A percentile compares a stretch with the other conserved stretches of the same genome.
Evolutionary conservation across 169 alveolate genomes (phyloP).

Genomic region (Plasmodium ovale): DNA sequence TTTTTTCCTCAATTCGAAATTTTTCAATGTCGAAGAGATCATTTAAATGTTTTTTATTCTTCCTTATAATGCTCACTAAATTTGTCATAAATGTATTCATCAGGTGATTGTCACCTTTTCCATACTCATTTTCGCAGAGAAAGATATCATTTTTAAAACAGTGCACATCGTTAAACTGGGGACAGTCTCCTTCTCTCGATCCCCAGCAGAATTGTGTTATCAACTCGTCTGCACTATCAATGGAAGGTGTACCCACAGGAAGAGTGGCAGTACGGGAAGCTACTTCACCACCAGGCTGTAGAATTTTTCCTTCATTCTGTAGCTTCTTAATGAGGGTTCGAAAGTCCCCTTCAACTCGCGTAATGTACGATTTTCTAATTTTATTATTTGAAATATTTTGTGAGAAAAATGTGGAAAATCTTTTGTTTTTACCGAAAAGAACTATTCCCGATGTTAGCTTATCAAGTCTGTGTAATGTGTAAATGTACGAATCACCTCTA

Average conservation of each 20-base stretch:
- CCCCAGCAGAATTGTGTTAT: slow-evolving; percentile 7
- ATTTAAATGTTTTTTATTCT: slow-evolving; percentile 16
- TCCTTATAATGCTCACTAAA: not conserved
- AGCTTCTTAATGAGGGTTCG: slow-evolving; percentile 36
- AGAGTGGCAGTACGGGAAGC: too few relatives aligned
- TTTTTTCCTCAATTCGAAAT: not conserved
- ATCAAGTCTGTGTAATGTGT: slow-evolving; percentile 84
- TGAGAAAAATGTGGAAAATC: slow-evolving; percentile 79
- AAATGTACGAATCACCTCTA: slow-evolving; percentile 53
- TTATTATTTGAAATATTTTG: slow-evolving; percentile 74
- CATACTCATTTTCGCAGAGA: slow-evolving; percentile 24
- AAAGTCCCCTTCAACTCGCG: slow-evolving; percentile 86
- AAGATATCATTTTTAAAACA: slow-evolving; percentile 64
- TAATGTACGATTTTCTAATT: slow-evolving; percentile 80
- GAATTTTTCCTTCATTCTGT: slow-evolving; percentile 9
- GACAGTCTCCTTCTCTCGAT: not conserved
- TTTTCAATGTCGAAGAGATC: slow-evolving; percentile 36
- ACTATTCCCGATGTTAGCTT: slow-evolving; percentile 86
- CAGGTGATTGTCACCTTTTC: not conserved
- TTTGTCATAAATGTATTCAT: not conserved
- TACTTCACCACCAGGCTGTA: not conserved
- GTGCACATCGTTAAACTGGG: not conserved
- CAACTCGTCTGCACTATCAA: not conserved
- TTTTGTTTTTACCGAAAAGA: slow-evolving; percentile 80
- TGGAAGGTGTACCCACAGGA: too few relatives aligned